Conservation (phyloP, 2,329 filamentous ascomycete species). For the Clonostachys solani region DNA sequence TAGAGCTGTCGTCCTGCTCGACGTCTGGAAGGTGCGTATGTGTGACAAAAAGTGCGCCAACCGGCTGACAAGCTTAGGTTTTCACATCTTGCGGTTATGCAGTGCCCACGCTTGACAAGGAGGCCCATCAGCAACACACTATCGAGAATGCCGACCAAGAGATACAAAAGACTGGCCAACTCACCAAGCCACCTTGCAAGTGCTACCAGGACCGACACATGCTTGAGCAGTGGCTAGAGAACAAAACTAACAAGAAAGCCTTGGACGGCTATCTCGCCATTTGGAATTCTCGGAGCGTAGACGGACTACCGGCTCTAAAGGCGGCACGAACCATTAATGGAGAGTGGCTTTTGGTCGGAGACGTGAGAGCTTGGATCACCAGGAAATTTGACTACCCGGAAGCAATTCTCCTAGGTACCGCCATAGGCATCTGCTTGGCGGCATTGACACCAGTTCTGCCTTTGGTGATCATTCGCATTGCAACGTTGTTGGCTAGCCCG, state of each 20-base stretch:
- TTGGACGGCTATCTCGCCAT: constrained; percentile 50
- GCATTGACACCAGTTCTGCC: constrained; percentile 16
- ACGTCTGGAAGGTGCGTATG: constrained; percentile 63
- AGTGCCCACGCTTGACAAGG: constrained; percentile 23
- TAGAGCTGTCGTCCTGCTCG: constrained; percentile 55
- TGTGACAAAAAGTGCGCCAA: no score
- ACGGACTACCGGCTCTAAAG: constrained; percentile 54
- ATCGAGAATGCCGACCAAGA: constrained; percentile 9
- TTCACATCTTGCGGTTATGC: constrained; percentile 52
- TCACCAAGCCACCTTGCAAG: constrained; percentile 26
- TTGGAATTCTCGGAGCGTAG: constrained; percentile 52
- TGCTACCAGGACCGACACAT: constrained; percentile 52
- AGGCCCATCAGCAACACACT: constrained; percentile 8
- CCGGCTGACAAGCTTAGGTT: constrained; percentile 63
- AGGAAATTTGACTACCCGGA: constrained; percentile 21
- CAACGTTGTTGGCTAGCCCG: no score
- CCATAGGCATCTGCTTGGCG: no score
- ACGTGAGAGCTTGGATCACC: constrained; percentile 19
- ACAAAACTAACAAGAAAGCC: constrained; percentile 41
- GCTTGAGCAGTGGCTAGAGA: constrained; percentile 44
- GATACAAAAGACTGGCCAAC: constrained; percentile 12
- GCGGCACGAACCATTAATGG: constrained; percentile 45
- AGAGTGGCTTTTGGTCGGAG: constrained; percentile 38
- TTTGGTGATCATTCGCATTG: no score
- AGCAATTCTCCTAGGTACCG: no score